Conservation (phyloP, 129 eudicot genomes). For the Pseudognaphalium luteoalbum region DNA sequence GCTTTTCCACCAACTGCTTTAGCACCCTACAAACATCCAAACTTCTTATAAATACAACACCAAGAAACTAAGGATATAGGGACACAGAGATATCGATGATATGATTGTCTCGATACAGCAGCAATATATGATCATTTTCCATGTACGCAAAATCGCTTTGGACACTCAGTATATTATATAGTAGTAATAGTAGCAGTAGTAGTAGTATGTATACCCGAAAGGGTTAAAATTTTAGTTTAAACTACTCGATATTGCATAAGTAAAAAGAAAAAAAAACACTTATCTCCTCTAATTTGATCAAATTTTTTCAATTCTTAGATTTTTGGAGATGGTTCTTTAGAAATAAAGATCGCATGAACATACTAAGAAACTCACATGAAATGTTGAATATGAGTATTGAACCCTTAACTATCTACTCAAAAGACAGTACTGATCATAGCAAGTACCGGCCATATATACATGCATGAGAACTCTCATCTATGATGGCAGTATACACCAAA, state of each 20-base stretch:
- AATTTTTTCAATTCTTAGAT: too few relatives aligned
- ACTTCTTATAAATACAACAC: neutral
- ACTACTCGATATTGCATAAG: neutral
- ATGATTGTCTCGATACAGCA: too few relatives aligned
- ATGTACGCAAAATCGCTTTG: neutral
- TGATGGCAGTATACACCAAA: too few relatives aligned
- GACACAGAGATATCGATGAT: too few relatives aligned
- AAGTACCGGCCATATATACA: too few relatives aligned
- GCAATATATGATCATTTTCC: too few relatives aligned
- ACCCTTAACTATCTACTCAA: neutral
- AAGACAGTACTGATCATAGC: neutral
- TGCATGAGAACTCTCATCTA: too few relatives aligned
- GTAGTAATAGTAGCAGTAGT: too few relatives aligned
- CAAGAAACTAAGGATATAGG: too few relatives aligned
- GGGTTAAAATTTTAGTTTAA: neutral
- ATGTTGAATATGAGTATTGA: neutral
- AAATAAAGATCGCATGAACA: neutral
- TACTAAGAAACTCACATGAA: neutral
- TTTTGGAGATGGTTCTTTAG: neutral
- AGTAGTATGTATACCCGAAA: neutral
- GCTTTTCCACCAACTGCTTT: slow-evolving; percentile 54
- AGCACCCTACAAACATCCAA: slow-evolving; percentile 39
- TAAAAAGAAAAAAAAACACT: too few relatives aligned
- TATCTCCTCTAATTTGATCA: too few relatives aligned
- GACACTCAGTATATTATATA: neutral